These are phyloP conservation scores for Rhodamnia argentea DNA, from an alignment of 345 rosid genomes.

Conservation along the genomic window DNA sequence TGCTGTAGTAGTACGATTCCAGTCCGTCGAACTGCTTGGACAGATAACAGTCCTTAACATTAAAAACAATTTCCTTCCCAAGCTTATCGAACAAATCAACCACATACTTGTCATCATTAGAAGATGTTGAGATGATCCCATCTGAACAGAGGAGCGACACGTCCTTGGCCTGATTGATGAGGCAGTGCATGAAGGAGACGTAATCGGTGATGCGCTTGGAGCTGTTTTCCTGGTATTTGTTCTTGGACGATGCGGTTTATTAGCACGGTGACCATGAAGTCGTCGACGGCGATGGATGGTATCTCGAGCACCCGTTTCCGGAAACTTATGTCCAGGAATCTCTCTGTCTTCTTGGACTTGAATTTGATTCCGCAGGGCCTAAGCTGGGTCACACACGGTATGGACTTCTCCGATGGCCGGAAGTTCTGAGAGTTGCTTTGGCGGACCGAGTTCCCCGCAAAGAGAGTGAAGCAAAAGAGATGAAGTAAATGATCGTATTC, in stretches of 20 bases:
- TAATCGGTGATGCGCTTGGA: neutral
- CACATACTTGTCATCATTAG: neutral
- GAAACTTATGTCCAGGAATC: neutral
- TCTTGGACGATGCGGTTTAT: neutral
- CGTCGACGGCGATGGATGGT: neutral
- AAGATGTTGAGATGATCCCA: constrained; percentile 1
- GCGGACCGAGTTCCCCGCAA: neutral
- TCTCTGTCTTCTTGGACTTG: neutral
- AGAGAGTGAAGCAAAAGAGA: neutral
- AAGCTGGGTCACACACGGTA: neutral
- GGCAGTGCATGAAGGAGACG: constrained; percentile 4
- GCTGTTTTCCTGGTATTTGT: neutral
- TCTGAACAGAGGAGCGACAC: neutral
- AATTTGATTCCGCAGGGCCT: constrained; percentile 4
- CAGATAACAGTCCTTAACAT: neutral
- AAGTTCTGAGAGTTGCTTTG: neutral
- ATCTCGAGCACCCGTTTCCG: neutral
- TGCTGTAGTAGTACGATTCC: neutral
- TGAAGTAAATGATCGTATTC: neutral
- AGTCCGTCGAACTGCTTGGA: neutral
- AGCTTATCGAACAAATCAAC: neutral
- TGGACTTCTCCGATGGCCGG: neutral
- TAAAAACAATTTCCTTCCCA: neutral
- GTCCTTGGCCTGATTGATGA: constrained; percentile 1
- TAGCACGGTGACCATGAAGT: neutral